A percentile compares a stretch with the other conserved stretches of the same genome.
These are phyloP conservation scores for Echinosophora koreensis DNA, from an alignment of 306 rosid species.

Conservation along the genomic window DNA sequence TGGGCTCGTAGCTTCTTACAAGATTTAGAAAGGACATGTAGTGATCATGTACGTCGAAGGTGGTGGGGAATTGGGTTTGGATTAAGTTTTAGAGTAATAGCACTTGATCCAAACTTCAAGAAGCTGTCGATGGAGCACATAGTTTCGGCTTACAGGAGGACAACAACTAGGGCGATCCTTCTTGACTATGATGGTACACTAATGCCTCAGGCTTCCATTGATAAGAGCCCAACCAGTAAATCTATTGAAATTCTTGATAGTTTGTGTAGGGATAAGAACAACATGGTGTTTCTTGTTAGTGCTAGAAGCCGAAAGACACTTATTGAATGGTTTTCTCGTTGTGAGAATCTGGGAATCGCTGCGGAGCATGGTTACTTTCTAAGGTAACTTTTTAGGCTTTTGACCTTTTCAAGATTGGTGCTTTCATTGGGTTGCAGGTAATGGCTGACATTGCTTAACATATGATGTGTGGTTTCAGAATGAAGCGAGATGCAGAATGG, in stretches of 20 bases:
- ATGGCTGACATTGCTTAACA: conserved; percentile 10
- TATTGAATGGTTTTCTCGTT: conserved; percentile 77
- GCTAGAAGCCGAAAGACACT: conserved; percentile 70
- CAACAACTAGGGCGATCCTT: conserved; percentile 74
- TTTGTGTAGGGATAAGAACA: conserved; percentile 74
- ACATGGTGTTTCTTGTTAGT: conserved; percentile 82
- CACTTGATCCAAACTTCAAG: conserved; percentile 82
- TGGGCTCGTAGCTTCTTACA: conserved; percentile 92
- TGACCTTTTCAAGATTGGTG: neutral
- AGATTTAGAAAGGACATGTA: conserved; percentile 83
- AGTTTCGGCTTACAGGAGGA: conserved; percentile 75
- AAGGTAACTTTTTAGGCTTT: conserved; percentile 51
- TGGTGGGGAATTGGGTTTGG: conserved; percentile 96
- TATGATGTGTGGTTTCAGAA: conserved; percentile 47
- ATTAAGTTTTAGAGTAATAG: conserved; percentile 84
- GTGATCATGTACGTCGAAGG: conserved; percentile 74
- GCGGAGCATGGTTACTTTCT: conserved; percentile 92
- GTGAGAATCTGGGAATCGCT: conserved; percentile 80
- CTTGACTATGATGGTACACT: conserved; percentile 88
- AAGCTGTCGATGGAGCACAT: conserved; percentile 85
- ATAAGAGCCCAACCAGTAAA: conserved; percentile 71
- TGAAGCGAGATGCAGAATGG: conserved; percentile 62
- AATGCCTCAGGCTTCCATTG: conserved; percentile 75
- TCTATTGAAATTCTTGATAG: conserved; percentile 64
- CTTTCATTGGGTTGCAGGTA: conserved; percentile 21